phyloP scores from a whole-genome alignment of 106 monocot species.

The Dactylorhiza incarnata region DNA sequence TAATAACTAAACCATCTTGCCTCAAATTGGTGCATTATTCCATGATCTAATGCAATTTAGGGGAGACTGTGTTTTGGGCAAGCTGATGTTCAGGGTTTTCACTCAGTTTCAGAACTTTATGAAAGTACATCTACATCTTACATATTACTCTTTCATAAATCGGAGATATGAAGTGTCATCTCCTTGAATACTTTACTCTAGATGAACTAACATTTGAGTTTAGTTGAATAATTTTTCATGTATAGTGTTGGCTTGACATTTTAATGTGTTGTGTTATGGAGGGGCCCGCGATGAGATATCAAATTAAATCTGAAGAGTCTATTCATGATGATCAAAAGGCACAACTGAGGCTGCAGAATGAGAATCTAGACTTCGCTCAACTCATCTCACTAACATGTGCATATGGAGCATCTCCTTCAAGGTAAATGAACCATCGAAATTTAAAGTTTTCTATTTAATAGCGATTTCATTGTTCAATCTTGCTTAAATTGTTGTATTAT shows the following conservation, averaged over 20 bases:
- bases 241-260: neutral
- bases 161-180: neutral
- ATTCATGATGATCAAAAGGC: too few species aligned
- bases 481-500: too few species aligned
- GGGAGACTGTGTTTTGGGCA: constrained; percentile 67
- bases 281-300: too few species aligned
- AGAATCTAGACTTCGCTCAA: too few species aligned
- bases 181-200: neutral
- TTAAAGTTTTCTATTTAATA: too few species aligned
- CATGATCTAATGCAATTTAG: constrained; percentile 30
- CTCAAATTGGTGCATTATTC: neutral
- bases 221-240: neutral
- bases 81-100: constrained; percentile 97
- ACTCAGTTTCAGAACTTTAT: constrained; percentile 96
- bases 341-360: too few species aligned
- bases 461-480: too few species aligned
- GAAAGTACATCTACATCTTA: constrained; percentile 44
- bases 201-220: neutral
- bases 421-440: too few species aligned
- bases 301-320: too few species aligned
- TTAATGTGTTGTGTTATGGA: neutral
- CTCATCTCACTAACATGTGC: too few species aligned
- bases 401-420: too few species aligned
- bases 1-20: neutral
- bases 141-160: neutral